Conservation (phyloP, 768 basidiomycete species). For the Tulasnella sp. region DNA sequence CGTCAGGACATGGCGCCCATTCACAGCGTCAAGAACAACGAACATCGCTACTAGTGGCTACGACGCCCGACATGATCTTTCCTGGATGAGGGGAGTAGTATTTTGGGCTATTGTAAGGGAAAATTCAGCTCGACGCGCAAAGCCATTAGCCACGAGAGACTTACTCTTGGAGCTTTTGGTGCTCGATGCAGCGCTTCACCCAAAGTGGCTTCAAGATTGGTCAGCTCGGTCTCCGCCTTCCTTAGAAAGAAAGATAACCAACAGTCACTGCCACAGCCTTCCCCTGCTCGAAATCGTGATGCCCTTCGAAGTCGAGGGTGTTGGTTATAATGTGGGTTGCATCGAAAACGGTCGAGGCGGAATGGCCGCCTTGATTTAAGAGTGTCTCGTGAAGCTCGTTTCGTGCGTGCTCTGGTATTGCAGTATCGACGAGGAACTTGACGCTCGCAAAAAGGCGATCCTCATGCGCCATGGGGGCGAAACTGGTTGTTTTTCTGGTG, state of each 20-base stretch:
- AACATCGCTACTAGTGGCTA: conserved; percentile 68
- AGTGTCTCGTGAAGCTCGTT: conserved; percentile 50
- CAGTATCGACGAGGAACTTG: conserved; percentile 27
- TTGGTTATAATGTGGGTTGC: conserved; percentile 58
- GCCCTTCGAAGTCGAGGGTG: conserved; percentile 50
- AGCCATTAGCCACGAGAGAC: conserved; percentile 34
- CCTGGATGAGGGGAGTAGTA: conserved; percentile 74
- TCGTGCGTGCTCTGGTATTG: conserved; percentile 23
- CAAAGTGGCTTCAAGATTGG: conserved; percentile 50
- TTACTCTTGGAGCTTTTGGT: conserved; percentile 57
- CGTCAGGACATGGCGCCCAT: conserved; percentile 18
- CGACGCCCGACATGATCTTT: conserved; percentile 78
- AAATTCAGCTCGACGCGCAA: background rate
- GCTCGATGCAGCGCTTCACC: conserved; percentile 63
- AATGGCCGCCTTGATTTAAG: conserved; percentile 50
- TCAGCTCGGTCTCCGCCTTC: conserved; percentile 21
- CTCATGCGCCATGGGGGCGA: background rate
- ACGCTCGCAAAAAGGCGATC: conserved; percentile 29
- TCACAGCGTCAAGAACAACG: conserved; percentile 31
- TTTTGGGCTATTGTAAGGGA: conserved; percentile 42
- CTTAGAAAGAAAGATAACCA: conserved; percentile 29
- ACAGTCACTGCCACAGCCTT: conserved; percentile 44
- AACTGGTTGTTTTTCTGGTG: background rate
- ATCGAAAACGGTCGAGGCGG: conserved; percentile 39
- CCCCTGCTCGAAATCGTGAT: conserved; percentile 47